phyloP scores from a whole-genome alignment of 163 green algal genomes.

The Chloroidium sp. region DNA sequence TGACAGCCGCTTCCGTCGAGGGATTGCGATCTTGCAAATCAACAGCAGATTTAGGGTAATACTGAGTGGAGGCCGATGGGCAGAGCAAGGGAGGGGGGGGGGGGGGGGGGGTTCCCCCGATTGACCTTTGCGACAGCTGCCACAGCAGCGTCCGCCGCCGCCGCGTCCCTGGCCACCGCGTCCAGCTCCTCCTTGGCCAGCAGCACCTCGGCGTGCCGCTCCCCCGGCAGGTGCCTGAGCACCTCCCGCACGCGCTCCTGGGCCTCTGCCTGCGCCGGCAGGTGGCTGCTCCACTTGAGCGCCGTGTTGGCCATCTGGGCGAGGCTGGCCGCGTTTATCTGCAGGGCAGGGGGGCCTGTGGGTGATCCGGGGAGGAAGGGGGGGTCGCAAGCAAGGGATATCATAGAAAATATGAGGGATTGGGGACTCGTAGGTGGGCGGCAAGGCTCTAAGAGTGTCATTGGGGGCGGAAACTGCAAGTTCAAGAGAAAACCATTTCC shows the following conservation, averaged over 20 bases:
- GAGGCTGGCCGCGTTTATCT: neutral
- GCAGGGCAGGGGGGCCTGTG: neutral
- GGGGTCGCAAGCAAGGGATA: neutral
- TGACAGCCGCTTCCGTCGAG: too few relatives aligned
- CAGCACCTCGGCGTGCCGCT: constrained; percentile 23
- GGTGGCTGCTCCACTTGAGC: neutral
- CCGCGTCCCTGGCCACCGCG: constrained; percentile 7
- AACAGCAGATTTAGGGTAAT: too few relatives aligned
- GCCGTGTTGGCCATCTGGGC: neutral
- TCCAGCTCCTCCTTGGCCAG: constrained; percentile 28
- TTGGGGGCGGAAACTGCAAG: too few relatives aligned
- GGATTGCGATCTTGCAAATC: too few relatives aligned
- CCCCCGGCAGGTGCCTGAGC: constrained; percentile 5
- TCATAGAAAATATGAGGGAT: neutral
- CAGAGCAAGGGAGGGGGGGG: too few relatives aligned
- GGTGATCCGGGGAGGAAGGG: neutral
- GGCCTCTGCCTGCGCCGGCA: neutral
- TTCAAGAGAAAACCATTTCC: too few relatives aligned
- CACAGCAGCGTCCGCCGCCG: constrained; percentile 25
- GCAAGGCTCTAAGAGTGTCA: too few relatives aligned
- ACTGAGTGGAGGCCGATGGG: too few relatives aligned
- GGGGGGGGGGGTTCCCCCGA: too few relatives aligned
- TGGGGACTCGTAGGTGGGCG: neutral
- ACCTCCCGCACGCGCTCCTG: neutral
- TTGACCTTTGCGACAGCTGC: constrained; percentile 29